These are phyloP conservation scores for Lentinula guzmanii DNA, from an alignment of 768 basidiomycete genomes.

Conservation along the genomic window DNA sequence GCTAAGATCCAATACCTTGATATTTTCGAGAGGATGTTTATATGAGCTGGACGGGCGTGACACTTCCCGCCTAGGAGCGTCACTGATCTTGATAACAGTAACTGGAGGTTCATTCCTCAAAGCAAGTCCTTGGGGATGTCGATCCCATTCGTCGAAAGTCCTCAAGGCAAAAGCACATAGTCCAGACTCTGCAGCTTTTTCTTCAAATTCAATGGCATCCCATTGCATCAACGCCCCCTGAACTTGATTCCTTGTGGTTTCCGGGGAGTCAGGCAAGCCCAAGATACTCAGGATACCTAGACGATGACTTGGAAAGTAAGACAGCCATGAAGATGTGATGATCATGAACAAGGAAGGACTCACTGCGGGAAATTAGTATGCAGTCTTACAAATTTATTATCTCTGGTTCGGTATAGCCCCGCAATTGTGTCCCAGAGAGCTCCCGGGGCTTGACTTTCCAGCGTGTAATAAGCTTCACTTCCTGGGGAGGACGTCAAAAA, in stretches of 20 bases:
- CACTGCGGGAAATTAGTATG: conserved; percentile 67
- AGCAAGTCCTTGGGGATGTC: conserved; percentile 39
- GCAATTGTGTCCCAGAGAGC: conserved; percentile 43
- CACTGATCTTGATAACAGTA: conserved; percentile 36
- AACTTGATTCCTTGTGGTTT: conserved; percentile 29
- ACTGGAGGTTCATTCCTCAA: conserved; percentile 36
- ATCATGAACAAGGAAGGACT: conserved; percentile 7
- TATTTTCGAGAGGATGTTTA: conserved; percentile 35
- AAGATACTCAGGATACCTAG: conserved; percentile 44
- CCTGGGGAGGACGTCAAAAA: too few relatives aligned
- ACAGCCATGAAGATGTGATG: background rate
- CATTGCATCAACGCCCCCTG: conserved; percentile 30
- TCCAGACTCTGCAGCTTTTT: conserved; percentile 31
- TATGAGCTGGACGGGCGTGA: background rate
- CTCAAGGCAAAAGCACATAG: conserved; percentile 49
- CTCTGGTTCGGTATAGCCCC: conserved; percentile 49
- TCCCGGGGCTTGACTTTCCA: conserved; percentile 29
- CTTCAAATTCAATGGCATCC: conserved; percentile 43
- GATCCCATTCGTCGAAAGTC: conserved; percentile 43
- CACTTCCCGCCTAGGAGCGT: conserved; percentile 32
- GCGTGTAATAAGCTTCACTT: conserved; percentile 36
- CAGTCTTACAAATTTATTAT: conserved; percentile 42
- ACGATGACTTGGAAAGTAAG: conserved; percentile 33
- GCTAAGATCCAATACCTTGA: conserved; percentile 54
- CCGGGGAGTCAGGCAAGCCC: conserved; percentile 21